A percentile compares a stretch with the other conserved stretches of the same genome.
These are phyloP conservation scores for Pichia sp. DNA, from an alignment of 1,139 yeast species.

Conservation along the genomic window DNA sequence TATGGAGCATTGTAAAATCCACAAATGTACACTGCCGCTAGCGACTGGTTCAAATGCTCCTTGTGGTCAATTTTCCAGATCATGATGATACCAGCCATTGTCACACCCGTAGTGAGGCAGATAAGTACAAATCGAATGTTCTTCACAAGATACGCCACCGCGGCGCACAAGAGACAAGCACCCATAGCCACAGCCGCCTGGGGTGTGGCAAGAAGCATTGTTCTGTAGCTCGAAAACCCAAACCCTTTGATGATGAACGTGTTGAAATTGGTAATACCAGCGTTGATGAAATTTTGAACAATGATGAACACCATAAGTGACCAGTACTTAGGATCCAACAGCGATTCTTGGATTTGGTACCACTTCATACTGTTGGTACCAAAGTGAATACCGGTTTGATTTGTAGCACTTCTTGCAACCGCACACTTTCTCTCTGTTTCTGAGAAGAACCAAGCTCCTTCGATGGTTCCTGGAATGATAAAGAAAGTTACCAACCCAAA, in stretches of 20 bases:
- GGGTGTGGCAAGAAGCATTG: slow-evolving; percentile 25
- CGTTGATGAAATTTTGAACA: slow-evolving; percentile 37
- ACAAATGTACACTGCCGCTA: slow-evolving; percentile 14
- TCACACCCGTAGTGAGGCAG: slow-evolving; percentile 14
- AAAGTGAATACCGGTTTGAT: slow-evolving; percentile 30
- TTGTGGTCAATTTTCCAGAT: slow-evolving; percentile 7
- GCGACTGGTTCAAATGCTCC: slow-evolving; percentile 43
- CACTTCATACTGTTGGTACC: slow-evolving; percentile 19
- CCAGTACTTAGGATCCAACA: slow-evolving; percentile 39
- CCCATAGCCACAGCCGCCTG: slow-evolving; percentile 17
- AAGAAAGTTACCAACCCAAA: slow-evolving; percentile 30
- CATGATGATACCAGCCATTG: slow-evolving; percentile 20
- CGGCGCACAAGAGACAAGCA: slow-evolving; percentile 7
- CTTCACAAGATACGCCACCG: slow-evolving; percentile 5
- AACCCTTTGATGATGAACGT: slow-evolving; percentile 24
- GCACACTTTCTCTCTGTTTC: slow-evolving; percentile 42
- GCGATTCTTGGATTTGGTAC: slow-evolving; percentile 35
- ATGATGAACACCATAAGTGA: slow-evolving; percentile 33
- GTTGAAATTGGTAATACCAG: slow-evolving; percentile 33
- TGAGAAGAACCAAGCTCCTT: slow-evolving; percentile 44
- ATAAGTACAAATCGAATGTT: slow-evolving; percentile 12
- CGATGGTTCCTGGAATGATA: slow-evolving; percentile 34
- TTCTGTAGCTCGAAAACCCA: slow-evolving; percentile 20
- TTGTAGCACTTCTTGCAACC: slow-evolving; percentile 20
- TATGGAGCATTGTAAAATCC: slow-evolving; percentile 16